phyloP scores from a whole-genome alignment of 2,329 filamentous ascomycete species.

The Pestalotiopsis fici region DNA sequence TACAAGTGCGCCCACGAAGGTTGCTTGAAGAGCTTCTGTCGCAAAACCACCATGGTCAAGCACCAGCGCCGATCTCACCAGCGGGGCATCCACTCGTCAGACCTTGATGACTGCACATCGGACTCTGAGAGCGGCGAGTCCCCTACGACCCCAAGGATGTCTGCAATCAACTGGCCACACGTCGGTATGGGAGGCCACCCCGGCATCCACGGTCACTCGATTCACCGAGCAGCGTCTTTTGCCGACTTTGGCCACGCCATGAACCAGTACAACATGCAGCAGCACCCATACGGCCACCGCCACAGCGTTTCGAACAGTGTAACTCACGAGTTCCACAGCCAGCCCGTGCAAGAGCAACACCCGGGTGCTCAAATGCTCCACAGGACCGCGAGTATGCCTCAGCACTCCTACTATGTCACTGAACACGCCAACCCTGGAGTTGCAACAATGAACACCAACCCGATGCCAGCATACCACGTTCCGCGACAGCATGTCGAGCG shows the following conservation, averaged over 20 bases:
- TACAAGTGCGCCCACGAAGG: slow-evolving; percentile 64
- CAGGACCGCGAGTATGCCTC: slow-evolving; percentile 46
- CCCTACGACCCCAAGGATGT: slow-evolving; percentile 58
- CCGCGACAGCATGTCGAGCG: slow-evolving; percentile 50
- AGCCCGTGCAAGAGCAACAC: slow-evolving; percentile 44
- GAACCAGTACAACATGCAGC: slow-evolving; percentile 43
- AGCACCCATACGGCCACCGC: slow-evolving; percentile 42
- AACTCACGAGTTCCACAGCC: slow-evolving; percentile 45
- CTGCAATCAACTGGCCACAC: slow-evolving; percentile 52
- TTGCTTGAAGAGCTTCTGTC: slow-evolving; percentile 69
- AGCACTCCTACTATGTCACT: slow-evolving; percentile 55
- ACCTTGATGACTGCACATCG: slow-evolving; percentile 56
- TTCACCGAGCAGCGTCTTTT: slow-evolving; percentile 57
- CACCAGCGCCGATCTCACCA: slow-evolving; percentile 65
- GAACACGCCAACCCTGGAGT: slow-evolving; percentile 64
- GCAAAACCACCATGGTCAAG: slow-evolving; percentile 73
- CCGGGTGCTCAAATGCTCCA: slow-evolving; percentile 48
- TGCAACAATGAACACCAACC: slow-evolving; percentile 59
- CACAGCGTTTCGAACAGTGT: slow-evolving; percentile 47
- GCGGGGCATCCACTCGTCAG: slow-evolving; percentile 56
- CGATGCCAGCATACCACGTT: slow-evolving; percentile 53
- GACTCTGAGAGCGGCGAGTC: slow-evolving; percentile 61
- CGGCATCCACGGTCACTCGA: slow-evolving; percentile 35
- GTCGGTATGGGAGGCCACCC: slow-evolving; percentile 39
- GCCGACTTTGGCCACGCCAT: slow-evolving; percentile 56